A percentile compares a stretch with the other conserved stretches of the same genome.
Evolutionary conservation across 805 yeast genomes (phyloP).

Genomic region (Zygosaccharomyces bailii): DNA sequence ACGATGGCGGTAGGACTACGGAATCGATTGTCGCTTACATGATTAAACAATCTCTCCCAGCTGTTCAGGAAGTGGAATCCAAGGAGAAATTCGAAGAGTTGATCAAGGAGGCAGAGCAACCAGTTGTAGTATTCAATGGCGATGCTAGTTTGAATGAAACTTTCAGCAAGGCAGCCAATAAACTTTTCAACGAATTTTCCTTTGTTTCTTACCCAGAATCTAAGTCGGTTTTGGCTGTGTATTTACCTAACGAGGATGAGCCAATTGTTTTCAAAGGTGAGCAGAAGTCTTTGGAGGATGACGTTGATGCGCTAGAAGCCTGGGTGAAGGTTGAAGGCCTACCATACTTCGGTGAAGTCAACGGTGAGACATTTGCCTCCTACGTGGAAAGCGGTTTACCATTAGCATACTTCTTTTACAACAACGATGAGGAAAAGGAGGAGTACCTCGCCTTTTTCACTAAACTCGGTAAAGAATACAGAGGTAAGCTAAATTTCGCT

Average conservation of each 20-base stretch:
- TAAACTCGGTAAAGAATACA: constrained; percentile 65
- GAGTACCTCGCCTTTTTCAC: constrained; percentile 50
- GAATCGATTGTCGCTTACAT: constrained; percentile 73
- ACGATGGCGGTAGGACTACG: constrained; percentile 81
- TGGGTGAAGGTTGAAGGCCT: constrained; percentile 32
- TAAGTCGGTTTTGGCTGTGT: constrained; percentile 32
- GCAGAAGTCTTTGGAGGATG: constrained; percentile 21
- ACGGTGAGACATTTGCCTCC: constrained; percentile 68
- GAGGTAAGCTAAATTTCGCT: constrained; percentile 82
- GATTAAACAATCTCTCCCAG: constrained; percentile 78
- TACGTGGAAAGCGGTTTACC: constrained; percentile 76
- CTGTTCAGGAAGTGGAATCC: constrained; percentile 52
- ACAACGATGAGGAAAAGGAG: constrained; percentile 60
- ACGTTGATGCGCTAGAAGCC: constrained; percentile 48
- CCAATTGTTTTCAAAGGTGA: constrained; percentile 35
- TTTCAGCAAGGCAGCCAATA: constrained; percentile 58
- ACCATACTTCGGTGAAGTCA: constrained; percentile 53
- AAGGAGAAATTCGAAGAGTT: constrained; percentile 50
- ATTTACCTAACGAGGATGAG: constrained; percentile 30
- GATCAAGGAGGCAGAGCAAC: constrained; percentile 40
- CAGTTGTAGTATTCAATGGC: constrained; percentile 57
- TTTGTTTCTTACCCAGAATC: constrained; percentile 49
- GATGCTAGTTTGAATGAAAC: constrained; percentile 47
- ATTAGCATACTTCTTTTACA: constrained; percentile 84
- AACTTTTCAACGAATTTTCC: constrained; percentile 57